Evolutionary conservation across 495 filamentous ascomycete genomes (phyloP), one percentile per base, ranked within the genome.

Genomic region (Aspergillus avenaceus): DNA sequence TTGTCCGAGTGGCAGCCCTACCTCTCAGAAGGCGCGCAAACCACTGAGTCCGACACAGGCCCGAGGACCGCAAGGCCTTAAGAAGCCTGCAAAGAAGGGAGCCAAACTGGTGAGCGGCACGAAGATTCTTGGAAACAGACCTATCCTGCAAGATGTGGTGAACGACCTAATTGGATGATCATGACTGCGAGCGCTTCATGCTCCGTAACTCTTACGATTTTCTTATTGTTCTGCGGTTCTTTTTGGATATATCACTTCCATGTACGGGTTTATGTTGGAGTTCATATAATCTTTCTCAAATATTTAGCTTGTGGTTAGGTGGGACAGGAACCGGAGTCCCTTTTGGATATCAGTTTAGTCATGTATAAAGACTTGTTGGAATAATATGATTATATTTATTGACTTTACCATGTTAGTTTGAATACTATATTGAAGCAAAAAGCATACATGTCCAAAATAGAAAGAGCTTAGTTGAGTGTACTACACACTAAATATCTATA

Each of bases 71-170:
- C 60, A 56, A 0, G 53, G 57, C 13, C 54, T 67, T 21, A 67
- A 56, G 16, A 60, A 65, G 28, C 71, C 73, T 21, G 62, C 63
- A 4, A 76, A 73, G 55, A 66, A 45, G 47, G 72, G 72, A 4
- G 58, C 59, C 8, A 74, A 69, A 37, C 12, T 71, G 4, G 40
- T 69, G 23, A 70, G 60, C 50, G 69, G 67, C 14, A 63, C 57
- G 12, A 64, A 55, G 18, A 51, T 74, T 44, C 45, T 72, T 23
- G 64, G 65, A 1, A 74, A 70, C 40, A 69, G 75, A 42, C 74
- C 76, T 26, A 66, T 83, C 37, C 55, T 82, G 24, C 73, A 70
- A 40, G 77, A 83, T 64, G 58, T 83, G 34, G 67, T 80, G 29
- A 79, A 81, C 63, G 77, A 77, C 44, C 47, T 77, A 53, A 53